Conservation (phyloP, 768 basidiomycete genomes). For the Suillus placidus region DNA sequence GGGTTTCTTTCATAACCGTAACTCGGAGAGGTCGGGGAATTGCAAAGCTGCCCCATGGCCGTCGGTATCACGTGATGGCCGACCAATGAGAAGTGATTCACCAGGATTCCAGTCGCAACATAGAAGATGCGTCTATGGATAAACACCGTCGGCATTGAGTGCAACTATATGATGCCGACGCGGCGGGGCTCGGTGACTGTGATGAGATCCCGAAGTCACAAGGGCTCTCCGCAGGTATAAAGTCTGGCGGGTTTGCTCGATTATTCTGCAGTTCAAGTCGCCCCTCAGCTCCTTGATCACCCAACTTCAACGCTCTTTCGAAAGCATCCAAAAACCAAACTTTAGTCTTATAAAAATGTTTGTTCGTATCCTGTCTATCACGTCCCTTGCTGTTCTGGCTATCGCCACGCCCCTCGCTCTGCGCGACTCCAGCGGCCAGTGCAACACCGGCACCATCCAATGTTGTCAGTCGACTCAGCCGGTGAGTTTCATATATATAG, state of each 20-base stretch:
- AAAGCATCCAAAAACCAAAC: background rate
- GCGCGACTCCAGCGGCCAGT: slow-evolving; percentile 9
- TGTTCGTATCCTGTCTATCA: slow-evolving; percentile 21
- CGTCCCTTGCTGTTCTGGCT: slow-evolving; percentile 22
- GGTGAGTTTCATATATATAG: slow-evolving; percentile 16
- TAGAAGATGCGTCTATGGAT: background rate
- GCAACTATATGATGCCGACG: background rate
- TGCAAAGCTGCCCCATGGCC: background rate
- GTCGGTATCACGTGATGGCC: background rate
- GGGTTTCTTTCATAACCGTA: background rate
- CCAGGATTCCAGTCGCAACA: background rate
- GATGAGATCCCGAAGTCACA: background rate
- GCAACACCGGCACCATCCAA: slow-evolving; percentile 22
- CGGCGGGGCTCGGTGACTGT: background rate
- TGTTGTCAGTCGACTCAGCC: slow-evolving; percentile 26
- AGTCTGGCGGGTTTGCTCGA: background rate
- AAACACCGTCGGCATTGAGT: background rate
- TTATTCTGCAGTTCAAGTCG: background rate
- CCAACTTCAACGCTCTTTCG: slow-evolving; percentile 1
- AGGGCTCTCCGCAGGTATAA: slow-evolving; percentile 1
- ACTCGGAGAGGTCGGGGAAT: background rate
- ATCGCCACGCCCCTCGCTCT: slow-evolving; percentile 21
- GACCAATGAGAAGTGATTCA: background rate
- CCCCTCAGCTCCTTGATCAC: background rate
- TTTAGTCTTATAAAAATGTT: slow-evolving; percentile 21